Evolutionary conservation across 495 filamentous ascomycete species (phyloP), one percentile per base, ranked within the genome.

Genomic region (Penicillium lividum): DNA sequence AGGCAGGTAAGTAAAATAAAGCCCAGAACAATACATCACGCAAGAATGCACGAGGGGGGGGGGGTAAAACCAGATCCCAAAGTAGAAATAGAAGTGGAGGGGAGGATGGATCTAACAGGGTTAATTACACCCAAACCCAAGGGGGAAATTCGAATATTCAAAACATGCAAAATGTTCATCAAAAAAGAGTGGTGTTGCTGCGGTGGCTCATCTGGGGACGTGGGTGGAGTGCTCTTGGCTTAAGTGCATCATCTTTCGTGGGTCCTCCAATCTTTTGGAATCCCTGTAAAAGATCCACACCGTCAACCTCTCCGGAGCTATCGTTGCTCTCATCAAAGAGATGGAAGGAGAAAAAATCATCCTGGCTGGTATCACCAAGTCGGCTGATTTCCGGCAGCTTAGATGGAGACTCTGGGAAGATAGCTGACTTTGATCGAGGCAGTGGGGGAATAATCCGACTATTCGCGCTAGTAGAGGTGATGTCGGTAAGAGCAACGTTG

Each of bases 201-300:
- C 75, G 72, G 46, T 60, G 61, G 57, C 71, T 73, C 25, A 79
- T 44, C 8, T 69, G 68, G n/a, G 80, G 74, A 54, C 79, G 72
- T 10, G 74, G 43, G 11, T 68, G 57, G 16, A 70, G 53, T n/a
- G 68, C 48, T 44, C 71, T 73, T 0, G 65, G 58, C 27, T 70
- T 69, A 15, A 68, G 36, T 2, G 58, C 31, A 27, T 72, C 68
- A 6, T 77, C 69, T 51, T 74, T 76, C 46, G 57, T 69, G 46
- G 70, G 54, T 4, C 78, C 85, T 55, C 91, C 91, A 71, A 96
- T 97, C 72, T 91, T 92, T 70, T 91, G 87, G 65, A 97, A 96
- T 7, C 91, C 92, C 68, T 92, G 89, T 52, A 93, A 80, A 54
- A 98, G 86, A 72, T 97, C 92, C 46, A 95, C 80, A 1, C 87